Evolutionary conservation across 768 basidiomycete genomes (phyloP).

Genomic region (Hygrophoropsis aurantiaca): DNA sequence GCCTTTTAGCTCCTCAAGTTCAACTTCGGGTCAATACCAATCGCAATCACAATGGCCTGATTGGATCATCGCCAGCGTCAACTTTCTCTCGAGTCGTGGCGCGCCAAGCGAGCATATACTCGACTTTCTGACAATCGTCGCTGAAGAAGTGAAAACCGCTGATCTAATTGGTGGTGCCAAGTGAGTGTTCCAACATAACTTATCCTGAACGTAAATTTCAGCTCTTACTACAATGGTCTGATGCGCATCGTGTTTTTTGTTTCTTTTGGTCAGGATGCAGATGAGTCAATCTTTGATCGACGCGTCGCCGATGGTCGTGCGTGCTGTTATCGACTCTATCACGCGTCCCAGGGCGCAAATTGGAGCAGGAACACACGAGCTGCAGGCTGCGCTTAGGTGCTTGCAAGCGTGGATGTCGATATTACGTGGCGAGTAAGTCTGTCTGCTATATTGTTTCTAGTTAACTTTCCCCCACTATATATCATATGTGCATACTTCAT

Average conservation of each 20-base stretch:
- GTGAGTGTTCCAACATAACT: conserved; percentile 42
- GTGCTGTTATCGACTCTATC: conserved; percentile 63
- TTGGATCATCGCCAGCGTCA: conserved; percentile 70
- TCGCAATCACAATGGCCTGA: conserved; percentile 66
- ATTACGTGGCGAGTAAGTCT: conserved; percentile 63
- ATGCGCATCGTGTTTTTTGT: neutral
- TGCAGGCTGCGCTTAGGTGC: conserved; percentile 74
- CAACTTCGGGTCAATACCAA: too few species aligned
- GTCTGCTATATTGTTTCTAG: too few species aligned
- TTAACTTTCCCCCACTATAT: too few species aligned
- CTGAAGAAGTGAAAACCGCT: conserved; percentile 77
- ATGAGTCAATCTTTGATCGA: conserved; percentile 66
- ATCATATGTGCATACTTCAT: neutral
- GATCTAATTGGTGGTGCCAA: conserved; percentile 73
- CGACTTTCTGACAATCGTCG: conserved; percentile 79
- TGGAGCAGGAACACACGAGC: conserved; percentile 42
- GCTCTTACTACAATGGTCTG: neutral
- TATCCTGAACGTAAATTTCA: neutral
- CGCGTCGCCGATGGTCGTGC: conserved; percentile 69
- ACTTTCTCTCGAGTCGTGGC: conserved; percentile 58
- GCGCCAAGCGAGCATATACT: conserved; percentile 60
- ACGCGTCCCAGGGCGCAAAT: conserved; percentile 32
- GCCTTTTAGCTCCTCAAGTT: conserved; percentile 37
- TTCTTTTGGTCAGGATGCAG: conserved; percentile 51
- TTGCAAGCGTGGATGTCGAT: conserved; percentile 81